phyloP scores from a whole-genome alignment of 148 eudicot genomes.

The Rhododendron williamsianum region DNA sequence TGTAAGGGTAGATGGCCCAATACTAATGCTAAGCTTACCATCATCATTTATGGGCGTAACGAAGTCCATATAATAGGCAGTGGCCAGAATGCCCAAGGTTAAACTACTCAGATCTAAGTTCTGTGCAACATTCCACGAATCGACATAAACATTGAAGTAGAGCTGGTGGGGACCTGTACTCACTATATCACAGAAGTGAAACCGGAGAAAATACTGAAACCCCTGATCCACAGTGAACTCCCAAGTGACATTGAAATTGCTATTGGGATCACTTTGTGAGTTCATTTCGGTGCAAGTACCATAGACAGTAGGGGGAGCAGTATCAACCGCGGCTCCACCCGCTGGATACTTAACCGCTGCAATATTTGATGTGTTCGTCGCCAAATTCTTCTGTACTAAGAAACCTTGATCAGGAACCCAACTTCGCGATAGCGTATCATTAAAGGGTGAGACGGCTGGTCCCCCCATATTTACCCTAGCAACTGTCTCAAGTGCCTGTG shows the following conservation, averaged over 20 bases:
- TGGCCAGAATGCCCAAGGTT: constrained; percentile 30
- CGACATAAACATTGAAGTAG: constrained; percentile 59
- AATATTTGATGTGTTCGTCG: constrained; percentile 22
- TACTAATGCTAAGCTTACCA: constrained; percentile 42
- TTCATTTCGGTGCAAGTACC: constrained; percentile 71
- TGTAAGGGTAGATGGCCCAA: constrained; percentile 52
- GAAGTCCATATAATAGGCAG: constrained; percentile 54
- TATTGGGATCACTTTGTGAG: constrained; percentile 40
- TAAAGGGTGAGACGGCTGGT: constrained; percentile 34
- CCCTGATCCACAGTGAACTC: constrained; percentile 56
- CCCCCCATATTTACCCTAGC: constrained; percentile 90
- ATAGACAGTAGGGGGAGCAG: constrained; percentile 71
- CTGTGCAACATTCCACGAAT: constrained; percentile 39
- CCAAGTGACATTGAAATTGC: constrained; percentile 87
- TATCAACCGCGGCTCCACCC: constrained; percentile 48
- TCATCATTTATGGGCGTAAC: constrained; percentile 36
- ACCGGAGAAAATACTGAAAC: constrained; percentile 74
- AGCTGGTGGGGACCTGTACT: constrained; percentile 41
- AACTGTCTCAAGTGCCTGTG: constrained; percentile 67
- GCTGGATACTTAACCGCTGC: constrained; percentile 45
- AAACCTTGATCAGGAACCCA: constrained; percentile 66
- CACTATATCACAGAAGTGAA: constrained; percentile 86
- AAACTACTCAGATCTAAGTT: constrained; percentile 44
- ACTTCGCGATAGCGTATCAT: constrained; percentile 69
- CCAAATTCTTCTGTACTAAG: constrained; percentile 33